A percentile compares a stretch with the other conserved stretches of the same genome.
Evolutionary conservation across 192 early-diverging fungal species (phyloP).

Genomic region (Kappamyces sp.): DNA sequence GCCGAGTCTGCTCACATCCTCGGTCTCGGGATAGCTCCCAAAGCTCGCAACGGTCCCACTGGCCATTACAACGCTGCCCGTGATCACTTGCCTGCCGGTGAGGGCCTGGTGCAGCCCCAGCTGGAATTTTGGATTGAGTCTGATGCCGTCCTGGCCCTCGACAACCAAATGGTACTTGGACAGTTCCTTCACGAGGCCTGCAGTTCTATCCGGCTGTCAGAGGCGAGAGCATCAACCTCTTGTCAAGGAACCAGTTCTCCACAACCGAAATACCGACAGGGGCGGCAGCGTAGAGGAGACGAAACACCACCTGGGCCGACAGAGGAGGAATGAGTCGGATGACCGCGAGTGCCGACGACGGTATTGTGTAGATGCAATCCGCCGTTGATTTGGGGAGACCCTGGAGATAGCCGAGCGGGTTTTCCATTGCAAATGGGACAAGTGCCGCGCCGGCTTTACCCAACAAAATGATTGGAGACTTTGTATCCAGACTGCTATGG

Average conservation of each 20-base stretch:
- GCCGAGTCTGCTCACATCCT: slow-evolving; percentile 59
- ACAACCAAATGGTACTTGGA: slow-evolving; percentile 64
- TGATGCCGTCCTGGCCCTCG: slow-evolving; percentile 40
- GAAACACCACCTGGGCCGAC: slow-evolving; percentile 84
- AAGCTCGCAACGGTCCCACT: slow-evolving; percentile 84
- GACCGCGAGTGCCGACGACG: slow-evolving; percentile 1
- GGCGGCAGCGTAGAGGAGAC: slow-evolving; percentile 69
- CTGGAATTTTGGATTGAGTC: slow-evolving; percentile 40
- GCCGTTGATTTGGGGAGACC: slow-evolving; percentile 26
- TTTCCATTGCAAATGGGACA: no score
- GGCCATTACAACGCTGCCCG: not conserved
- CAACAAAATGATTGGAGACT: no score
- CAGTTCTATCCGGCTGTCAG: slow-evolving; percentile 35
- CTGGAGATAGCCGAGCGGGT: slow-evolving; percentile 90
- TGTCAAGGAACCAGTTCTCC: slow-evolving; percentile 51
- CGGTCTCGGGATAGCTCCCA: slow-evolving; percentile 61
- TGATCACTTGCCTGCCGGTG: slow-evolving; percentile 30
- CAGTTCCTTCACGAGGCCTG: slow-evolving; percentile 65
- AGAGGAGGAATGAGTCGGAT: slow-evolving; percentile 69
- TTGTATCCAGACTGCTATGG: no score
- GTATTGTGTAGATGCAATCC: not conserved
- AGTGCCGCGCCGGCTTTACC: no score
- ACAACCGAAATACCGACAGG: slow-evolving; percentile 60
- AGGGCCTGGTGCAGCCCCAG: slow-evolving; percentile 40
- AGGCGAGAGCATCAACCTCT: not conserved